phyloP scores from a whole-genome alignment of 1,284 basidiomycete species.

The Inonotus obliquus region DNA sequence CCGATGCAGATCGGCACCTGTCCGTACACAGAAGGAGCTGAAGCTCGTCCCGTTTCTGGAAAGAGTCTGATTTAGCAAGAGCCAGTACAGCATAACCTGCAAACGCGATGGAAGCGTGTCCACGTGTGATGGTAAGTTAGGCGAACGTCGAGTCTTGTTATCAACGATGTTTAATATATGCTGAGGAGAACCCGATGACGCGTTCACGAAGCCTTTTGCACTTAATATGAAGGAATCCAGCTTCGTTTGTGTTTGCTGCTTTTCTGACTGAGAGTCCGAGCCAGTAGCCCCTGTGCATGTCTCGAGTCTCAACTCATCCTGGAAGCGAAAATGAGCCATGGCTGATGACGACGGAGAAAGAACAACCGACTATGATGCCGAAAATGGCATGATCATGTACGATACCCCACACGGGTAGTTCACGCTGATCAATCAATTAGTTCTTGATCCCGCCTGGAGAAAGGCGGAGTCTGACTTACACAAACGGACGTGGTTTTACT shows the following conservation, averaged over 20 bases:
- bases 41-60: conserved; percentile 45
- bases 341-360: neutral
- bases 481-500: conserved; percentile 44
- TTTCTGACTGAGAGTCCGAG: neutral
- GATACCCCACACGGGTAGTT: conserved; percentile 70
- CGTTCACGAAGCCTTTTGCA: neutral
- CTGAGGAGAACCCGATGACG: conserved; percentile 1
- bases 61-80: conserved; percentile 56
- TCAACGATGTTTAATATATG: conserved; percentile 53
- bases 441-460: neutral
- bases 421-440: conserved; percentile 41
- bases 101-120: conserved; percentile 65
- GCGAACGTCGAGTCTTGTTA: conserved; percentile 65
- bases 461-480: conserved; percentile 29
- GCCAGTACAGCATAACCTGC: conserved; percentile 83
- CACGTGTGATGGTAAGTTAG: conserved; percentile 52
- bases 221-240: neutral
- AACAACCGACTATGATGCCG: conserved; percentile 59
- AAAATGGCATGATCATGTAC: conserved; percentile 50
- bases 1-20: conserved; percentile 38
- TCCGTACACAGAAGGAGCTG: conserved; percentile 44
- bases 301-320: conserved; percentile 6
- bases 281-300: neutral
- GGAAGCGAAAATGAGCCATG: neutral
- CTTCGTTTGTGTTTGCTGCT: conserved; percentile 1